phyloP scores from a whole-genome alignment of 176 grass and related monocot genomes.

The Thinopyrum elongatum region DNA sequence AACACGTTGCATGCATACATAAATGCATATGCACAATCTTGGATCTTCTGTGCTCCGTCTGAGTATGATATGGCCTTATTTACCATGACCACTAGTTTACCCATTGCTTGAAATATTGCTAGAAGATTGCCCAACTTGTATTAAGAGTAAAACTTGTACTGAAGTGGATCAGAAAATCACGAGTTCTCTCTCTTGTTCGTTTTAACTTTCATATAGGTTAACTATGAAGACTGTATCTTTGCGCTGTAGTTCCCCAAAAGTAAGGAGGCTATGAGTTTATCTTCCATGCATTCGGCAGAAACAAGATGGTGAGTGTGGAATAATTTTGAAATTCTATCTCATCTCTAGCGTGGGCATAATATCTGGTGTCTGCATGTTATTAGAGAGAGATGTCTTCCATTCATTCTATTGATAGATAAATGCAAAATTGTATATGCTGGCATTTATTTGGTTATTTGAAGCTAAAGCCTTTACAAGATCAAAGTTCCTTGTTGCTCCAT shows the following conservation, averaged over 20 bases:
- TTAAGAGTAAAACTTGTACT: neutral
- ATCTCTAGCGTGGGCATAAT: neutral
- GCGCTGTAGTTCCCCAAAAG: neutral
- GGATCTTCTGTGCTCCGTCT: neutral
- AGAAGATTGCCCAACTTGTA: neutral
- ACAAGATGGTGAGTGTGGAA: neutral
- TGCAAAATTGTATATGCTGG: constrained; percentile 4
- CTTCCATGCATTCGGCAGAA: neutral
- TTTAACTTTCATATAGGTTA: neutral
- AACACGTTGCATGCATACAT: neutral
- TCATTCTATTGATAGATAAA: neutral
- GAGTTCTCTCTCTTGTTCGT: neutral
- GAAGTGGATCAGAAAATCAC: neutral
- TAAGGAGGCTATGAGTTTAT: neutral
- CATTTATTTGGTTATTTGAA: neutral
- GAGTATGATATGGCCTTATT: constrained; percentile 7
- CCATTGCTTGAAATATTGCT: constrained; percentile 9
- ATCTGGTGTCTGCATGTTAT: neutral
- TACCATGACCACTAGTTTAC: neutral
- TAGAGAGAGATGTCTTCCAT: neutral
- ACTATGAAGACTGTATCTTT: constrained; percentile 7
- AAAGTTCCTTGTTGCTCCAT: neutral
- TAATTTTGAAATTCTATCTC: neutral
- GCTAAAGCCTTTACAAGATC: neutral
- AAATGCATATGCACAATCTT: neutral